Base-by-base conservation (phyloP, 1,284 basidiomycete species). In the Ceratorhiza oryzae-sativae region DNA sequence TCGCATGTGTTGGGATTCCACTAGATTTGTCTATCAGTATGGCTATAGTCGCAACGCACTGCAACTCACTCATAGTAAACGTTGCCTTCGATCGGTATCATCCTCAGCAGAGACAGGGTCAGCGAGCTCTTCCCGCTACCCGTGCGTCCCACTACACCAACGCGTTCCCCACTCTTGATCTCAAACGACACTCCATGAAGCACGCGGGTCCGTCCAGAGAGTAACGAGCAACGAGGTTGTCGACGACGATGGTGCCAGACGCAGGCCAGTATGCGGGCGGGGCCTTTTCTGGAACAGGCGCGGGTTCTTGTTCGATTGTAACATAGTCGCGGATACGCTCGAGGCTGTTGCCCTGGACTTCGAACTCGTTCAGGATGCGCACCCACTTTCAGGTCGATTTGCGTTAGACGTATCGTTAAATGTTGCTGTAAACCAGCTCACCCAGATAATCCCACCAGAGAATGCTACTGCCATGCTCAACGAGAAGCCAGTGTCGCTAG, bases 141-240 rank as follows among this genome's bases (percentile, higher is more conserved):
- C 0, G 90, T 92, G 34, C 91, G 83, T 23, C 91, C 91, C 23
- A 90, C 88, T 63, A 90, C 86, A 53, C 89, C 89, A 49, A 90
- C 81, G 45, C 87, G 83, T 76, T 89, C 85, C 23, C 89, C 88
- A 41, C 86, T 83, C 67, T 83, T 84, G 73, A 90, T 82, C 67
- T 82, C 79, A 77, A 90, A 85, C 15, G 84, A 83, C 25, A 90
- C 76, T 60, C 85, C 79, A 70, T 88, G 53, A 6, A 60, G 36
- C 0, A 58, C 53, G 36, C 34, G 45, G 41, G 42, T 4, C 56
- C 46, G 30, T n/a, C 25, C 9, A 30, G 42, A 1, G 78, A 75
- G 73, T 82, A 83, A 68, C 78, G 77, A 23, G 82, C 82, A 8
- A 77, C 79, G 0, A 82, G 76, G 34, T 79, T 76, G 20, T 82